phyloP scores from a whole-genome alignment of 2,329 filamentous ascomycete genomes.

The Penicillium sp. region DNA sequence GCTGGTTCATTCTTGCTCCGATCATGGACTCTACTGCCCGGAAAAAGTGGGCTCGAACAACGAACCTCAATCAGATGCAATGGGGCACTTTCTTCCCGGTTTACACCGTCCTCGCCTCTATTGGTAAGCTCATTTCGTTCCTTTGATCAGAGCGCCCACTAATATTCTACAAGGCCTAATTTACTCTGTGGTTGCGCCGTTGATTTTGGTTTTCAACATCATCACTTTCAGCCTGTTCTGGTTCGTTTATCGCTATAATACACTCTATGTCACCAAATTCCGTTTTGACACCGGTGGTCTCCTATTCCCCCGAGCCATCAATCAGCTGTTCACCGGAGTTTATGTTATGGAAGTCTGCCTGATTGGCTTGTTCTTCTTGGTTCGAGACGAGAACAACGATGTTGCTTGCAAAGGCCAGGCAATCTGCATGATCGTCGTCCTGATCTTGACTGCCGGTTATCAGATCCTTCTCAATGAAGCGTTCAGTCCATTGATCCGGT shows the following conservation, averaged over 20 bases:
- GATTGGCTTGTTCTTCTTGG: constrained; percentile 84
- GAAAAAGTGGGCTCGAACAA: constrained; percentile 83
- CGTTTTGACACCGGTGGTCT: constrained; percentile 87
- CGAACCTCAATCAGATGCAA: constrained; percentile 67
- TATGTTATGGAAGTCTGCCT: constrained; percentile 93
- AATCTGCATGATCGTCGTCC: constrained; percentile 74
- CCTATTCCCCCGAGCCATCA: constrained; percentile 86
- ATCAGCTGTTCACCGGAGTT: constrained; percentile 89
- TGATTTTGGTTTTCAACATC: constrained; percentile 90
- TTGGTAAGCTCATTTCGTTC: constrained; percentile 52
- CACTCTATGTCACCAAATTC: constrained; percentile 90
- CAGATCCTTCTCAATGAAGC: constrained; percentile 77
- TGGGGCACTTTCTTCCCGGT: constrained; percentile 96
- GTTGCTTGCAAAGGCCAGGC: constrained; percentile 69
- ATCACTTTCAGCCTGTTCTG: constrained; percentile 89
- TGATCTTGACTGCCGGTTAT: constrained; percentile 68
- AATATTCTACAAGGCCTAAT: constrained; percentile 55
- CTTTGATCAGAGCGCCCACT: constrained; percentile 1
- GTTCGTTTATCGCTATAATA: constrained; percentile 94
- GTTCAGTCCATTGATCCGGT: constrained; percentile 80
- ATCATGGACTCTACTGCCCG: constrained; percentile 77
- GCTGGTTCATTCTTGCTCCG: constrained; percentile 77
- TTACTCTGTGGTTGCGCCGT: constrained; percentile 81
- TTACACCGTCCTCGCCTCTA: constrained; percentile 94
- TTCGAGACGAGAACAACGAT: constrained; percentile 53